Base-by-base conservation (phyloP, 768 basidiomycete genomes). In the Scleroderma citrinum region DNA sequence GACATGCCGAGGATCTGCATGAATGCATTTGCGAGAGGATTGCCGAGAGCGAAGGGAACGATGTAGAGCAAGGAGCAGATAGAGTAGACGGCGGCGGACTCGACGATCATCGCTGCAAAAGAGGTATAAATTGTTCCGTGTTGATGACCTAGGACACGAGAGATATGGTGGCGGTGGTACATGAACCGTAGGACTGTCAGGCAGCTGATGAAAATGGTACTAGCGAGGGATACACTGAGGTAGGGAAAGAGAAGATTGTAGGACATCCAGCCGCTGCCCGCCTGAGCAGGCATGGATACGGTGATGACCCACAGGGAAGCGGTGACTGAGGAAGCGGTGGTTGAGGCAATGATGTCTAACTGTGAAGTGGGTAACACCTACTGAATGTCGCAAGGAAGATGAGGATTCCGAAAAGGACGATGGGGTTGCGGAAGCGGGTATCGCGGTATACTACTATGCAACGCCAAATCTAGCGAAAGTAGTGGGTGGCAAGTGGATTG, bases 51-150 rank as follows among this genome's bases (percentile, higher is more conserved):
- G 24, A 57, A 66, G 0, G 64, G 62, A 19, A 69, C 31, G 32
- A 69, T 59, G 47, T 69, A 70, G 0, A 69, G 26, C 36, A 69
- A 38, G 0, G 68, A 69, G 26, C 56, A 59, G 37, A 58, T 54
- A n/a, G 68, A 31, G 40, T 70, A 69, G 14, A 70, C 54, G 8
- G 65, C 51, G 13, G 68, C 66, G 8, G 67, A 67, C 53, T 69
- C 68, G 17, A 69, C 44, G 7, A 69, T 49, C 61, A 69, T 65
- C 13, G 66, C 46, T n/a, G 66, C 64, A 24, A 69, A 61, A 49
- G 59, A 60, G n/a, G 62, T 43, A 6, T 70, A 70, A 3, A 64
- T 51, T 5, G 26, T 39, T 20, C 62, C 58, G 17, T 68, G 60
- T 10, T 21, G 58, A 2, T 53, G 47, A 21, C 66, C 65, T n/a